These are phyloP conservation scores for Styphnolobium japonicum DNA, from an alignment of 306 rosid genomes.

Conservation along the genomic window DNA sequence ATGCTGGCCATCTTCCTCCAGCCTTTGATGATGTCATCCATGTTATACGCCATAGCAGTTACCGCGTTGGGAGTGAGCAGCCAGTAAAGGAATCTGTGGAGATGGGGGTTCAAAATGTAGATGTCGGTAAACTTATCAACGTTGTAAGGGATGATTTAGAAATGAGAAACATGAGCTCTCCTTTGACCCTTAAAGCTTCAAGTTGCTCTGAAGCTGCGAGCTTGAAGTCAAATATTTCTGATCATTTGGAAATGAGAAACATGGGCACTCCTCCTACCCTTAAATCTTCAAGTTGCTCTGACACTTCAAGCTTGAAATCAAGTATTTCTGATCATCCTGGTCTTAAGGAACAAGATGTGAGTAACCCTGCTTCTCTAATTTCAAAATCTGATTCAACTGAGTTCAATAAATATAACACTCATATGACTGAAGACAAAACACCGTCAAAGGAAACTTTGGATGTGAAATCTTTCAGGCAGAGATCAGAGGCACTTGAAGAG, in stretches of 20 bases:
- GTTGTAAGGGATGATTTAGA: conserved; percentile 76
- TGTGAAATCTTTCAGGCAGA: conserved; percentile 86
- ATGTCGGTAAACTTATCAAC: conserved; percentile 73
- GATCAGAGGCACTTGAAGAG: conserved; percentile 98
- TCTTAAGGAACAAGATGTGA: conserved; percentile 48
- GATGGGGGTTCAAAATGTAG: conserved; percentile 87
- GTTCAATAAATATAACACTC: conserved; percentile 36
- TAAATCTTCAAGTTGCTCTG: conserved; percentile 51
- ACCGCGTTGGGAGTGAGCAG: conserved; percentile 87
- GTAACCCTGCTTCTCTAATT: conserved; percentile 31
- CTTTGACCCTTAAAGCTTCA: conserved; percentile 47
- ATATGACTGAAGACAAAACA: conserved; percentile 58
- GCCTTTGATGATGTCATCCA: conserved; percentile 94
- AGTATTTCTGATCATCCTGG: conserved; percentile 44
- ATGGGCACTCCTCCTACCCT: conserved; percentile 24
- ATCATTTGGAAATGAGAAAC: conserved; percentile 56
- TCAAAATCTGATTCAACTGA: conserved; percentile 55
- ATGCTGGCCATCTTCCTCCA: conserved; percentile 67
- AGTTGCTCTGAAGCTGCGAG: conserved; percentile 50
- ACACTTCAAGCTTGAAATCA: conserved; percentile 47
- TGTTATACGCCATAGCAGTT: conserved; percentile 96
- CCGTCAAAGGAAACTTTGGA: conserved; percentile 71
- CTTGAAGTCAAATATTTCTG: conserved; percentile 45
- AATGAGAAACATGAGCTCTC: conserved; percentile 44
- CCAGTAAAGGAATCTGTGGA: conserved; percentile 74